Base-by-base conservation (phyloP, 2,329 filamentous ascomycete genomes). In the Pseudocercospora ulei region DNA sequence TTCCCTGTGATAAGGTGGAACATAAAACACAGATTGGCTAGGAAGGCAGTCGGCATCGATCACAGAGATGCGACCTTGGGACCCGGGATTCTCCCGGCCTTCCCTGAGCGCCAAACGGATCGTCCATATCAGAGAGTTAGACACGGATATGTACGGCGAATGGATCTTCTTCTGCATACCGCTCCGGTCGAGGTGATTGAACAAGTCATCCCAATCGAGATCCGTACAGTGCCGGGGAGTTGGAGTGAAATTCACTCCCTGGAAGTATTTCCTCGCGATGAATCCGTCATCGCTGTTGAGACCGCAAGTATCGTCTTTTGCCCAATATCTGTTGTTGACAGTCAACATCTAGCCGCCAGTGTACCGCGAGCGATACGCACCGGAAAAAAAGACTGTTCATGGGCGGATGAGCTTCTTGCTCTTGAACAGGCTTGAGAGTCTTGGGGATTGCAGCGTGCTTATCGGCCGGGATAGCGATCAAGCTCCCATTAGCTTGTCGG, bases 121-220 rank as follows among this genome's bases (percentile, higher is more conserved):
- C 3, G 26, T 29, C 35, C 35, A 38, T 18, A 38, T 16, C n/a
- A 38, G 13, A n/a, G 8, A 14, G 25, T 38, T 38, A 5, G 23
- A 28, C 4, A 17, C 17, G 8, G 23, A 23, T 18, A 38, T 22
- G 14, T 11, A 38, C n/a, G 26, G 14, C 4, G 35, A 29, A 6
- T 14, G 17, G 11, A 29, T 22, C 6, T 39, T 34, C n/a, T 20
- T 17, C 3, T 16, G 2, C 7, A 19, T 23, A 6, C 26, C 20
- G 8, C 23, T 19, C 7, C 26, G 29, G 16, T 34, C 16, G n/a
- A 39, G 23, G 5, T 23, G 23, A 17, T 38, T 19, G 12, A 37
- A 37, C 7, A 38, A 7, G 2, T 38, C 35, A 1, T 5, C 16
- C 18, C 23, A 29, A 19, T 38, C 24, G 8, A 29, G 23, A 8